A percentile compares a stretch with the other conserved stretches of the same genome.
Conservation (phyloP, 495 filamentous ascomycete species). For the Lepidopterella palustris region DNA sequence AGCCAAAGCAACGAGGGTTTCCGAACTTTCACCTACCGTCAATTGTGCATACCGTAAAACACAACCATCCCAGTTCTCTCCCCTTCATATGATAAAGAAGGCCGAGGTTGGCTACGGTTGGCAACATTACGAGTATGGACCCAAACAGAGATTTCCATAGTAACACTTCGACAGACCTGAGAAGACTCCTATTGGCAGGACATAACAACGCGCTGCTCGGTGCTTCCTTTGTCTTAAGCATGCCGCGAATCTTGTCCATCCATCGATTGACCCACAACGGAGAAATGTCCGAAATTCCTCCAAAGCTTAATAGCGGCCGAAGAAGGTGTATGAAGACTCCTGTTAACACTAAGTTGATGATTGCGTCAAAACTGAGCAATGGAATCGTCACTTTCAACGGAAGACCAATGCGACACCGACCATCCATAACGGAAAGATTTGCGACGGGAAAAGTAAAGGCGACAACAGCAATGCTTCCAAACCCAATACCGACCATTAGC, state of each 20-base stretch:
- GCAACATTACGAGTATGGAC: slow-evolving; percentile 28
- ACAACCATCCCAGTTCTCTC: slow-evolving; percentile 36
- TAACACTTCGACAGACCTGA: slow-evolving; percentile 25
- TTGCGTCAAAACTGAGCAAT: slow-evolving; percentile 33
- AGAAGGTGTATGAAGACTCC: slow-evolving; percentile 32
- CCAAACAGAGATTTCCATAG: slow-evolving; percentile 28
- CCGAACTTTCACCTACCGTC: slow-evolving; percentile 31
- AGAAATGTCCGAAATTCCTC: background rate
- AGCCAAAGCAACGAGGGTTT: background rate
- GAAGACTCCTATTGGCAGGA: slow-evolving; percentile 8
- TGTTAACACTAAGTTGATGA: slow-evolving; percentile 35
- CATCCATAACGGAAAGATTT: slow-evolving; percentile 23
- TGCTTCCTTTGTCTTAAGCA: slow-evolving; percentile 6
- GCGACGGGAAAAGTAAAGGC: slow-evolving; percentile 33
- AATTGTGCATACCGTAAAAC: slow-evolving; percentile 34
- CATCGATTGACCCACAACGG: background rate
- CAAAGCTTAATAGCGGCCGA: slow-evolving; percentile 19
- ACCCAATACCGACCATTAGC: slow-evolving; percentile 29
- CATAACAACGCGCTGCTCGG: background rate
- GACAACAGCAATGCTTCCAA: slow-evolving; percentile 33
- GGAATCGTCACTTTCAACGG: slow-evolving; percentile 33
- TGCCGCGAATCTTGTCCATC: slow-evolving; percentile 6
- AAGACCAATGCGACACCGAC: slow-evolving; percentile 36
- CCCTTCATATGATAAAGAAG: slow-evolving; percentile 29
- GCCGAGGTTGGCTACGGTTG: slow-evolving; percentile 35